phyloP scores from a whole-genome alignment of 345 rosid genomes.

The Linum lewisii region DNA sequence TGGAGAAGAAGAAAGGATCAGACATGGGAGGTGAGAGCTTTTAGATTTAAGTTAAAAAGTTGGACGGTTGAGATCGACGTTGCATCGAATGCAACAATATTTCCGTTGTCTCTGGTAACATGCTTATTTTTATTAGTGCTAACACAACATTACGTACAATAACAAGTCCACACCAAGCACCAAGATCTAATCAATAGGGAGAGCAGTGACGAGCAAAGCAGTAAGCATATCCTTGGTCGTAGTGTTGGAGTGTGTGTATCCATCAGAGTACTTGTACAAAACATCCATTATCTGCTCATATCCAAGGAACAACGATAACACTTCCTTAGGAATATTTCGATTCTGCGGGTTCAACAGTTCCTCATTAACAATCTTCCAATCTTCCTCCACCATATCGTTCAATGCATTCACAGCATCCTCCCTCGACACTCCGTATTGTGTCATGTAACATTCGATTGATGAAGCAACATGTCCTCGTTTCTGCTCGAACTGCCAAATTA shows the following conservation, averaged over 20 bases:
- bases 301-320: background rate
- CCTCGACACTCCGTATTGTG: slow-evolving; percentile 1
- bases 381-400: background rate
- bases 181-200: background rate
- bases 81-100: too few relatives aligned
- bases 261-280: background rate
- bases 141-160: too few relatives aligned
- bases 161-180: too few relatives aligned
- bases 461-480: slow-evolving; percentile 2
- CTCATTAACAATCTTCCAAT: background rate
- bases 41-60: too few relatives aligned
- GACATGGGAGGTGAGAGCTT: too few relatives aligned
- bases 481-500: slow-evolving; percentile 5
- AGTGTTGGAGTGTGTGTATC: background rate
- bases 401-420: background rate
- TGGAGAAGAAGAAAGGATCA: too few relatives aligned
- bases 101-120: too few relatives aligned
- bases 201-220: background rate
- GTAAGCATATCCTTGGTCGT: background rate
- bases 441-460: background rate
- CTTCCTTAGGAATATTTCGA: background rate
- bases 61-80: too few relatives aligned
- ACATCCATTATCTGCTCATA: background rate
- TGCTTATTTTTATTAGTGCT: too few relatives aligned
- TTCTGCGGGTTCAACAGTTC: background rate